Base-by-base conservation (phyloP, 345 rosid species). In the Populus euphratica region DNA sequence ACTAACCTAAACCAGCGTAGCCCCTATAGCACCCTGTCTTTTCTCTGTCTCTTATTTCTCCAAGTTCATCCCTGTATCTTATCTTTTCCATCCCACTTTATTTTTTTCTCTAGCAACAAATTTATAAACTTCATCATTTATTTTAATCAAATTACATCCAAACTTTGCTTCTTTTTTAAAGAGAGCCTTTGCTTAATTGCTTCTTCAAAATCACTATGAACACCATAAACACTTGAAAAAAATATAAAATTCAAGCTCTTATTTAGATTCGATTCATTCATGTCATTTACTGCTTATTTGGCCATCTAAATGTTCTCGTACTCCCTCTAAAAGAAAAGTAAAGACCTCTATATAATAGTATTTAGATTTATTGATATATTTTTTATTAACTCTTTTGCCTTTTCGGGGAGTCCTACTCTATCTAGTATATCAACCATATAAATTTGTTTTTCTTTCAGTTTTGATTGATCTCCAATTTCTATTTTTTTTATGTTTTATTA, bases 101-200 rank as follows among this genome's bases (percentile, higher is more conserved):
- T 31, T 31, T 0, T 2, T 0, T 82, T 98, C 96, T n/a, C 86
- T 86, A 8, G 96, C 86, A 36, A 91, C 80, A 78, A 93, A 93
- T 86, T 93, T 97, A 27, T 90, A 91, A 82, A 91, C 90, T 76
- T 93, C 87, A 0, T 89, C 89, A 69, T 85, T 80, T 36, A 93
- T 87, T 83, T 95, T 97, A 74, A 90, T 92, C 75, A 79, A 88
- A 81, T 97, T 93, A 78, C 91, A 89, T n/a, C 93, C 99, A 12
- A 91, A 91, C 78, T 86, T 87, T 80, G 76, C 70, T 79, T 87
- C 77, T 80, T 86, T 80, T 89, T 90, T 91, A 93, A 83, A 63
- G 74, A 78, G 83, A 78, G n/a, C 75, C 95, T 93, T 73, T 85
- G 87, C 78, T 73, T 74, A 68, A 87, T 65, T 14, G 97, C 94